Conservation (phyloP, 2,329 filamentous ascomycete genomes). For the Endoconidiophora laricicola region DNA sequence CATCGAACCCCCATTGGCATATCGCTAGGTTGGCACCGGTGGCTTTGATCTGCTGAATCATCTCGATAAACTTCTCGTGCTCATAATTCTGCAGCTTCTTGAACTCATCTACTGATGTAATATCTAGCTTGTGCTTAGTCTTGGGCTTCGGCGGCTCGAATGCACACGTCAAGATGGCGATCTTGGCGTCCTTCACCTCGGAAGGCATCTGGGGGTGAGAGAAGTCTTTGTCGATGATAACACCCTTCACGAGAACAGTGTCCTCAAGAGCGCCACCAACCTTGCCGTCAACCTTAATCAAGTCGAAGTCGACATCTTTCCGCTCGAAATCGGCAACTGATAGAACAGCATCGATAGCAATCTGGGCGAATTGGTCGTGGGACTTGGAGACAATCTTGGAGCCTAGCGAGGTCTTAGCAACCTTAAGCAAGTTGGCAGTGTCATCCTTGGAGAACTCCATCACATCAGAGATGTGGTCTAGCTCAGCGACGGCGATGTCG, state of each 20-base stretch:
- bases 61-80: conserved; percentile 89
- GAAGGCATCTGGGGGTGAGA: conserved; percentile 98
- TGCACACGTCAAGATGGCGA: conserved; percentile 92
- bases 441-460: conserved; percentile 71
- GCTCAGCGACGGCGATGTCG: conserved; percentile 82
- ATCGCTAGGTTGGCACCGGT: conserved; percentile 95
- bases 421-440: conserved; percentile 77
- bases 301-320: conserved; percentile 94
- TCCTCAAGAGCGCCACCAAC: conserved; percentile 89
- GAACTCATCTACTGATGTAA: conserved; percentile 93
- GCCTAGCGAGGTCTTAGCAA: conserved; percentile 86
- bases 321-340: conserved; percentile 91
- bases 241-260: conserved; percentile 85
- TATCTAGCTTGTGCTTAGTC: conserved; percentile 98
- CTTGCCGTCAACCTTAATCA: conserved; percentile 99
- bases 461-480: conserved; percentile 83
- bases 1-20: conserved; percentile 98
- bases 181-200: conserved; percentile 86
- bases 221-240: conserved; percentile 99
- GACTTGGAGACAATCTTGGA: conserved; percentile 99
- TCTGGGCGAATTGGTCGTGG: conserved; percentile 94
- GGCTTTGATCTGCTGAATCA: conserved; percentile 97
- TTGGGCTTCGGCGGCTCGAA: conserved; percentile 99
- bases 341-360: conserved; percentile 90
- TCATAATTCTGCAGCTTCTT: conserved; percentile 96